A percentile compares a stretch with the other conserved stretches of the same genome.
Evolutionary conservation across 23 red algal species (phyloP).

Genomic region (Gracilaria caudata): DNA sequence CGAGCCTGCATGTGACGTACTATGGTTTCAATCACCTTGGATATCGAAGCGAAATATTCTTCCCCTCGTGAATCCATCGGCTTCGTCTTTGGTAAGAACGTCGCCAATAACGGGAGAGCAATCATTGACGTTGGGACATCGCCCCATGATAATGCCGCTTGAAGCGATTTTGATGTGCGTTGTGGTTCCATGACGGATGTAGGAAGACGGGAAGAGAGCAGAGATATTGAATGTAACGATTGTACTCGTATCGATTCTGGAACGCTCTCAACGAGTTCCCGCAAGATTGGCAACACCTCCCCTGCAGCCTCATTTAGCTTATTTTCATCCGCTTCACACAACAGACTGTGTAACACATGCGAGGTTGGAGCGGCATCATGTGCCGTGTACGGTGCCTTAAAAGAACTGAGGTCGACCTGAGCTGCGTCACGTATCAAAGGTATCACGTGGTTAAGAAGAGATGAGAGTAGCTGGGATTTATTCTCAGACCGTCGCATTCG

Average conservation of each 20-base stretch:
- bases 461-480: background rate
- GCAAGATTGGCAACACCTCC: slow-evolving; percentile 1
- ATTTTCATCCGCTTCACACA: background rate
- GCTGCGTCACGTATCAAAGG: slow-evolving; percentile 8
- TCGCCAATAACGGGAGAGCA: slow-evolving; percentile 23
- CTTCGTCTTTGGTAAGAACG: slow-evolving; percentile 6
- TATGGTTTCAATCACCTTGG: slow-evolving; percentile 10
- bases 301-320: background rate
- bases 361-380: slow-evolving; percentile 10
- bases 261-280: slow-evolving; percentile 6
- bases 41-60: background rate
- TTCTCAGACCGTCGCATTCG: slow-evolving; percentile 2
- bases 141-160: background rate
- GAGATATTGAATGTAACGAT: slow-evolving; percentile 1
- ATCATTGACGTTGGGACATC: slow-evolving; percentile 34
- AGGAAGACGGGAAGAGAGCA: slow-evolving; percentile 17
- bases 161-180: background rate
- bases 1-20: slow-evolving; percentile 20
- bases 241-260: slow-evolving; percentile 15
- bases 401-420: background rate
- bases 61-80: background rate
- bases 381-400: background rate
- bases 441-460: background rate
- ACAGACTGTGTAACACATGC: slow-evolving; percentile 8
- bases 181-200: background rate